Conservation (phyloP, 129 eudicot genomes). For the Smallanthus sonchifolius region DNA sequence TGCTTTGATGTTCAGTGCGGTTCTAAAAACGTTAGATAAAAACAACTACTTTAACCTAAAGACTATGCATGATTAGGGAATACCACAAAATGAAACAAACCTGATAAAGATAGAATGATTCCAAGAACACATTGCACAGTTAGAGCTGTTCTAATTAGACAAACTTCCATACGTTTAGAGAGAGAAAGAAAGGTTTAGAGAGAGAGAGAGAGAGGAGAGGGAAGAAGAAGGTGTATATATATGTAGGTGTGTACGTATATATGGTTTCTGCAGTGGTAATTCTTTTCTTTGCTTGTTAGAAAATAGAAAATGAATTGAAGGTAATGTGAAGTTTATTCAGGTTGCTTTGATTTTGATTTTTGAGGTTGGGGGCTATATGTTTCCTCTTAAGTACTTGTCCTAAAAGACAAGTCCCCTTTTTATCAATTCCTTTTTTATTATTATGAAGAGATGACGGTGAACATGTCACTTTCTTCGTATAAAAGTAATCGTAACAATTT, state of each 20-base stretch:
- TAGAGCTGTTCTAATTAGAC: slow-evolving; percentile 16
- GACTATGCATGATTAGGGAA: background rate
- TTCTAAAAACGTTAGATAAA: too few relatives aligned
- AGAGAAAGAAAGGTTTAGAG: slow-evolving; percentile 11
- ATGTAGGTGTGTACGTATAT: background rate
- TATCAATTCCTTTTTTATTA: background rate
- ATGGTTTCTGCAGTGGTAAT: slow-evolving; percentile 21
- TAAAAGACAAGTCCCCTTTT: slow-evolving; percentile 31
- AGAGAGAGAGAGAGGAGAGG: slow-evolving; percentile 14
- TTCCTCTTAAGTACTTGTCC: slow-evolving; percentile 34
- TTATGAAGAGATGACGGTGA: background rate
- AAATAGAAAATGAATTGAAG: slow-evolving; percentile 19
- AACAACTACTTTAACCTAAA: too few relatives aligned
- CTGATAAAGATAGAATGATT: slow-evolving; percentile 28
- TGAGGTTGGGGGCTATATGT: slow-evolving; percentile 34
- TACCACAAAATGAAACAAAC: background rate
- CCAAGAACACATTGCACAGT: slow-evolving; percentile 32
- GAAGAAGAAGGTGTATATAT: slow-evolving; percentile 6
- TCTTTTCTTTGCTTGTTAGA: slow-evolving; percentile 41
- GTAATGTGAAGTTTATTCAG: slow-evolving; percentile 15
- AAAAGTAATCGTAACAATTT: slow-evolving; percentile 20
- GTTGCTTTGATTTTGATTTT: slow-evolving; percentile 28
- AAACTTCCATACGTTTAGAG: slow-evolving; percentile 31
- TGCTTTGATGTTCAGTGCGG: too few relatives aligned
- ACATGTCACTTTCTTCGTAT: slow-evolving; percentile 23